phyloP scores from a whole-genome alignment of 2,329 filamentous ascomycete species.

The Aspergillus japonicus region DNA sequence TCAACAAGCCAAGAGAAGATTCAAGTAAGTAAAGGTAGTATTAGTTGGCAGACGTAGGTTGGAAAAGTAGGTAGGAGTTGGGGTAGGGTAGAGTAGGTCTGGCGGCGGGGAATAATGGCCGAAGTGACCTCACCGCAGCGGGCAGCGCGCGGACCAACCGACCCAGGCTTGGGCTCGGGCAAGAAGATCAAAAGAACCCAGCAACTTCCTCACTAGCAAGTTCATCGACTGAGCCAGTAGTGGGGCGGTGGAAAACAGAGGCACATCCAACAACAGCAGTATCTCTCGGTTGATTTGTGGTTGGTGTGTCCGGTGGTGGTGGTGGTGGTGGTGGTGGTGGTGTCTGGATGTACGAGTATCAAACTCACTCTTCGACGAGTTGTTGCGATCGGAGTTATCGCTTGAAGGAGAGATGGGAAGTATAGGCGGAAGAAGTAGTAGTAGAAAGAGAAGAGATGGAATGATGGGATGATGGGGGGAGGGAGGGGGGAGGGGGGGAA shows the following conservation, averaged over 20 bases:
- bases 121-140: conserved; percentile 20
- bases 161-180: conserved; percentile 17
- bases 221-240: conserved; percentile 20
- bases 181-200: conserved; percentile 8
- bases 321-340: background rate
- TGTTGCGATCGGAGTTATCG: too few species aligned
- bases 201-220: conserved; percentile 30
- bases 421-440: background rate
- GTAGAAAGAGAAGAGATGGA: background rate
- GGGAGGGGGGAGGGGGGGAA: background rate
- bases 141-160: conserved; percentile 19
- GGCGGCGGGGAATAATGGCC: conserved; percentile 12
- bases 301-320: background rate
- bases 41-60: too few species aligned
- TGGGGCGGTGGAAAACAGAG: background rate
- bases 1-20: background rate
- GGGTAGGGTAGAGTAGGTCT: background rate
- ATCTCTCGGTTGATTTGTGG: background rate
- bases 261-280: background rate
- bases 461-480: background rate
- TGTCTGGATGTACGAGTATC: background rate
- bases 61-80: too few species aligned
- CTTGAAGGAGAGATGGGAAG: background rate
- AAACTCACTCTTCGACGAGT: too few species aligned
- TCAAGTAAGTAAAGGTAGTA: background rate